A percentile compares a stretch with the other conserved stretches of the same genome.
These are phyloP conservation scores for Dunaliella primolecta DNA, from an alignment of 139 green algal genomes.

Conservation along the genomic window DNA sequence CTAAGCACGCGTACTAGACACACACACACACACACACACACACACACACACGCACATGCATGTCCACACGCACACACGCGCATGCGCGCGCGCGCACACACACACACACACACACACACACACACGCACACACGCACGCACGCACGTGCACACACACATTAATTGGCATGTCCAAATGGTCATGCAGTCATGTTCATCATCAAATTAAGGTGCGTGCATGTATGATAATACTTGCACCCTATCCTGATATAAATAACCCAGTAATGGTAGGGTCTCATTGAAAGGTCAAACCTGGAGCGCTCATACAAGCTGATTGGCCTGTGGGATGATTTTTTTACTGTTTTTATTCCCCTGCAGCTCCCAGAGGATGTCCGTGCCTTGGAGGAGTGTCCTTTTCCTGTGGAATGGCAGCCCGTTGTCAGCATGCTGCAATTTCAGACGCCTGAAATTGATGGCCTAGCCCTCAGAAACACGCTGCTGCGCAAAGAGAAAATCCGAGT, in stretches of 20 bases:
- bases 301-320: too few species aligned
- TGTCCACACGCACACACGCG: not conserved
- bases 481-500: conserved; percentile 31
- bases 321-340: too few species aligned
- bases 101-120: not conserved
- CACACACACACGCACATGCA: not conserved
- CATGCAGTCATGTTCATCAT: too few species aligned
- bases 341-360: conserved; percentile 31
- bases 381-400: conserved; percentile 35
- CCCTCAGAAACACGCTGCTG: conserved; percentile 33
- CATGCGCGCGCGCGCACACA: not conserved
- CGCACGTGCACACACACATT: not conserved
- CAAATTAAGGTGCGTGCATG: too few species aligned
- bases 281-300: too few species aligned
- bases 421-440: conserved; percentile 26
- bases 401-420: conserved; percentile 39
- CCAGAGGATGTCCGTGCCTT: conserved; percentile 33
- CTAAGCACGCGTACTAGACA: not conserved
- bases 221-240: too few species aligned
- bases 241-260: too few species aligned
- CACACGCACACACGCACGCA: not conserved
- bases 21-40: not conserved
- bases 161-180: too few species aligned
- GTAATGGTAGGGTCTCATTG: too few species aligned
- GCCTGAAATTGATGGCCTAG: conserved; percentile 11